Evolutionary conservation across 257 asterid species (phyloP).

Genomic region (Buddleja alternifolia): DNA sequence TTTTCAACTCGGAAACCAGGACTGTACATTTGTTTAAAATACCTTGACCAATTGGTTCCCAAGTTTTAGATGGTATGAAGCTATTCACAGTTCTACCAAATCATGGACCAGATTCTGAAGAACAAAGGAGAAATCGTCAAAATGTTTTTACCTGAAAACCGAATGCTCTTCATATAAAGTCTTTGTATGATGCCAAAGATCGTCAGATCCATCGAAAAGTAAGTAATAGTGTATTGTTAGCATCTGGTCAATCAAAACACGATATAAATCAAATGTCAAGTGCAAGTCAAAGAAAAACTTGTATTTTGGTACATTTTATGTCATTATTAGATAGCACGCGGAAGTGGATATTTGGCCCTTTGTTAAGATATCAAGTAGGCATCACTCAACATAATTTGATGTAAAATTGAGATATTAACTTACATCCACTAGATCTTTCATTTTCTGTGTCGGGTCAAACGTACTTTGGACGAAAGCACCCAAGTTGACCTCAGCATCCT

Average conservation of each 20-base stretch:
- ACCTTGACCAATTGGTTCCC: neutral
- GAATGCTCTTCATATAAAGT: constrained; percentile 66
- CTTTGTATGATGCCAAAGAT: constrained; percentile 89
- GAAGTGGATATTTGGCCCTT: neutral
- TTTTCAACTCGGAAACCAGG: too few species aligned
- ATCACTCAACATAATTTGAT: constrained; percentile 7
- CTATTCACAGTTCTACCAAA: constrained; percentile 15
- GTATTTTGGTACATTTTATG: neutral
- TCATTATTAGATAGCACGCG: constrained; percentile 12
- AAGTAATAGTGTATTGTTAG: constrained; percentile 91
- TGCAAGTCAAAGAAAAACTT: neutral
- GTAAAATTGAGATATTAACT: constrained; percentile 43
- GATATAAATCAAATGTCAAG: constrained; percentile 19
- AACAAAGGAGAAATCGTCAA: neutral
- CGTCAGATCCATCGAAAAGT: constrained; percentile 86
- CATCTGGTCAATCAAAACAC: constrained; percentile 58
- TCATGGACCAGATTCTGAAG: neutral
- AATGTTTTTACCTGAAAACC: constrained; percentile 63
- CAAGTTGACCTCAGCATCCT: constrained; percentile 64
- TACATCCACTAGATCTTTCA: constrained; percentile 98
- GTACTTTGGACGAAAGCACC: constrained; percentile 80
- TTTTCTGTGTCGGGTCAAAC: constrained; percentile 82
- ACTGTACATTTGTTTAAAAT: too few species aligned
- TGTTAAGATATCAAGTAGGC: constrained; percentile 6
- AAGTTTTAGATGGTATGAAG: neutral